phyloP scores from a whole-genome alignment of 345 rosid species.

The Erysimum cheiranthoides region DNA sequence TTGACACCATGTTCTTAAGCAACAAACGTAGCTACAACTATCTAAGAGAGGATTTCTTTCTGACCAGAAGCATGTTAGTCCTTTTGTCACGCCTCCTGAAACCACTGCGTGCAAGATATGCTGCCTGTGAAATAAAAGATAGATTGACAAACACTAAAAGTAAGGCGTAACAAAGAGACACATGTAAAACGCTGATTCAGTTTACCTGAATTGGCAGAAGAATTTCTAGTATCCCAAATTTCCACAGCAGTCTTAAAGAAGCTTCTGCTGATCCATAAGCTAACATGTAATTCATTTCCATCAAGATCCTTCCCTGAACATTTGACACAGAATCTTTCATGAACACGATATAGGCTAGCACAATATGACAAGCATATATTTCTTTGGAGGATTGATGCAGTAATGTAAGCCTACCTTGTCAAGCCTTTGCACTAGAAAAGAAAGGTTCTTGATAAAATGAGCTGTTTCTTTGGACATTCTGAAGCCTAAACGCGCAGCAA shows the following conservation, averaged over 20 bases:
- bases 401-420: conserved; percentile 60
- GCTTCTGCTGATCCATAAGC: conserved; percentile 98
- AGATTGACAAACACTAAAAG: conserved; percentile 25
- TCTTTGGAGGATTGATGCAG: conserved; percentile 10
- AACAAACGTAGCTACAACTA: conserved; percentile 8
- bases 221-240: conserved; percentile 87
- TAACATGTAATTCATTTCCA: conserved; percentile 98
- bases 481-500: conserved; percentile 80
- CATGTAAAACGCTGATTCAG: conserved; percentile 15
- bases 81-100: conserved; percentile 90
- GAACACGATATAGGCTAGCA: neutral
- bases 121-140: conserved; percentile 62
- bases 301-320: conserved; percentile 76
- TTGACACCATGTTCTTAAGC: conserved; percentile 10
- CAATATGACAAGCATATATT: neutral
- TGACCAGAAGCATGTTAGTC: conserved; percentile 93
- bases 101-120: conserved; percentile 71
- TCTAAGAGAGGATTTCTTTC: conserved; percentile 11
- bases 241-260: conserved; percentile 90
- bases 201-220: conserved; percentile 84
- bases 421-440: conserved; percentile 63
- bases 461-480: conserved; percentile 83
- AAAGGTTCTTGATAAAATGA: conserved; percentile 64
- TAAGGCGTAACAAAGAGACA: conserved; percentile 8
- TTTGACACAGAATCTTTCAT: conserved; percentile 15